Evolutionary conservation across 805 yeast genomes (phyloP).

Genomic region (Candida ulmi): DNA sequence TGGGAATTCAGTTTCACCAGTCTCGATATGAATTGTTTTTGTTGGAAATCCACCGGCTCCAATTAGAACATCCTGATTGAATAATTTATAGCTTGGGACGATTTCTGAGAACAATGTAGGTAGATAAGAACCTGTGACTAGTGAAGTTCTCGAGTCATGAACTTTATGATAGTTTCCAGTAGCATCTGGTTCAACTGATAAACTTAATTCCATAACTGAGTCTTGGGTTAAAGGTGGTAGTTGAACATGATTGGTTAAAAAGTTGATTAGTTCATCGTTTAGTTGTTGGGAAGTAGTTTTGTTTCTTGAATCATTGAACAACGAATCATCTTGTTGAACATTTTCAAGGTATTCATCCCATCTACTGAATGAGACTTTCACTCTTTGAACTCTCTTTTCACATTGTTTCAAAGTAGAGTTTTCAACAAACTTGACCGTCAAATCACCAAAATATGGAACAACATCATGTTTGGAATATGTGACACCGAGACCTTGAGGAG

Average conservation of each 20-base stretch:
- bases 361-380: constrained; percentile 67
- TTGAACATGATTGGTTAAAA: constrained; percentile 39
- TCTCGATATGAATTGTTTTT: neutral
- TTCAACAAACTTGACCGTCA: constrained; percentile 40
- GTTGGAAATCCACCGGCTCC: constrained; percentile 45
- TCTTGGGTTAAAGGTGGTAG: constrained; percentile 41
- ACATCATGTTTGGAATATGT: constrained; percentile 70
- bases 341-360: constrained; percentile 71
- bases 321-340: constrained; percentile 36
- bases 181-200: constrained; percentile 55
- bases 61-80: constrained; percentile 44
- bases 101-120: constrained; percentile 61
- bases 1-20: constrained; percentile 8
- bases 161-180: constrained; percentile 37
- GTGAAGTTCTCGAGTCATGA: constrained; percentile 48
- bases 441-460: constrained; percentile 88
- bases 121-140: constrained; percentile 56
- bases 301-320: constrained; percentile 17
- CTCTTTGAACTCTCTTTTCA: constrained; percentile 59
- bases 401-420: constrained; percentile 45
- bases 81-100: constrained; percentile 50
- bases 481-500: constrained; percentile 83
- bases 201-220: constrained; percentile 58
- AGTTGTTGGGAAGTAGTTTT: constrained; percentile 26
- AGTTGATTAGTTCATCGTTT: constrained; percentile 35